phyloP scores from a whole-genome alignment of 805 yeast species.

The Ogataea corticis region DNA sequence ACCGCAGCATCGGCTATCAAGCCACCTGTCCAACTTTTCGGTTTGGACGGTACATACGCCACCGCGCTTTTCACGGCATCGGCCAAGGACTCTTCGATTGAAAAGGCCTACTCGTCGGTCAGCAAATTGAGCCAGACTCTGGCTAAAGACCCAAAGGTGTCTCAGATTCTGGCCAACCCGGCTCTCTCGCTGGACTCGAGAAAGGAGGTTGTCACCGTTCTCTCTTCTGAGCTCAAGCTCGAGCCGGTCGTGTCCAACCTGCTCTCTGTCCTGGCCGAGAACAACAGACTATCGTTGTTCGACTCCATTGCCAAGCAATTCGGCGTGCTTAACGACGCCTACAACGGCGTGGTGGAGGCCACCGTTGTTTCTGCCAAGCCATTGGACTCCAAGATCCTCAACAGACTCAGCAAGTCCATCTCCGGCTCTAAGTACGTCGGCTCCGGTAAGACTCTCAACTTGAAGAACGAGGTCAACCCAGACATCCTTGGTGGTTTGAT shows the following conservation, averaged over 20 bases:
- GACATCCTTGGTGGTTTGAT: conserved; percentile 94
- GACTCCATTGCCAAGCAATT: conserved; percentile 68
- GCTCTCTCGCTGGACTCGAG: conserved; percentile 78
- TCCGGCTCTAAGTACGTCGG: conserved; percentile 81
- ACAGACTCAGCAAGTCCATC: conserved; percentile 77
- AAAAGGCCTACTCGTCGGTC: conserved; percentile 65
- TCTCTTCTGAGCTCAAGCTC: conserved; percentile 48
- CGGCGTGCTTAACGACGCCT: conserved; percentile 77
- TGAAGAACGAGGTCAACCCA: conserved; percentile 81
- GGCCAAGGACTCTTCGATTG: conserved; percentile 75
- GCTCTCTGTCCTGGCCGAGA: conserved; percentile 83
- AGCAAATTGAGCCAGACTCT: conserved; percentile 55
- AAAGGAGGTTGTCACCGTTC: conserved; percentile 61
- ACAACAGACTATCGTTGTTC: conserved; percentile 85
- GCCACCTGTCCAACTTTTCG: conserved; percentile 92
- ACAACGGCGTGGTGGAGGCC: conserved; percentile 91
- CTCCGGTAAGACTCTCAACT: conserved; percentile 78
- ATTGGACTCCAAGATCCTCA: conserved; percentile 76
- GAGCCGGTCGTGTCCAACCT: conserved; percentile 79
- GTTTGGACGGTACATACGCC: conserved; percentile 96
- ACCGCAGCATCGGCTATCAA: conserved; percentile 55
- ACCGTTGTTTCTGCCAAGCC: conserved; percentile 85
- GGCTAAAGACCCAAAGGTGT: conserved; percentile 62
- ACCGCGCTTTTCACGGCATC: conserved; percentile 92
- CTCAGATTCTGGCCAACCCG: conserved; percentile 72